Percentiles rank a stretch among this genome's conserved stretches.
phyloP scores from a whole-genome alignment of 2,329 filamentous ascomycete genomes.

The Coniochaeta sp. region DNA sequence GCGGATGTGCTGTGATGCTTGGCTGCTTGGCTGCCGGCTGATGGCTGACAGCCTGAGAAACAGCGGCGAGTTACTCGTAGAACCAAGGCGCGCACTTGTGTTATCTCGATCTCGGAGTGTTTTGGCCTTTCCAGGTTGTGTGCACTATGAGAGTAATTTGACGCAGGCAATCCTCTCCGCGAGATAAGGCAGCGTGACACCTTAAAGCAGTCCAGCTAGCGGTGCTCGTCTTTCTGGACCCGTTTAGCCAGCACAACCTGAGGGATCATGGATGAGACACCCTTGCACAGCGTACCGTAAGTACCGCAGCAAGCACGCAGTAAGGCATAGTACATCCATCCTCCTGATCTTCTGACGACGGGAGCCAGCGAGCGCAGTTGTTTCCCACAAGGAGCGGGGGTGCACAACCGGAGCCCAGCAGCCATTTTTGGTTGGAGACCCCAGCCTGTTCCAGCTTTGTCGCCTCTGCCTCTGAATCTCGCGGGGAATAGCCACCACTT shows the following conservation, averaged over 20 bases:
- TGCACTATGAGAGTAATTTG: constrained; percentile 1
- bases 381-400: not conserved
- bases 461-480: not conserved
- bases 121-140: not conserved
- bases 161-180: not conserved
- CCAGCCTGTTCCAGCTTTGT: not conserved
- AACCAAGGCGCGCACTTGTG: not conserved
- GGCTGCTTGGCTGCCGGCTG: not conserved
- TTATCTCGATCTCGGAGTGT: not conserved
- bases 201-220: not conserved
- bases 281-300: not conserved
- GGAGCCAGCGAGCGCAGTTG: no score
- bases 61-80: not conserved
- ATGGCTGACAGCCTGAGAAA: not conserved
- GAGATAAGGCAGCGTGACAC: not conserved
- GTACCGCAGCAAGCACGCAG: not conserved
- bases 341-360: no score
- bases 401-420: not conserved
- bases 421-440: not conserved
- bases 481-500: not conserved
- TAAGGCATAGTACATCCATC: no score
- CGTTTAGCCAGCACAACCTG: not conserved
- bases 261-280: not conserved
- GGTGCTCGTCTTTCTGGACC: not conserved
- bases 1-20: no score